A percentile compares a stretch with the other conserved stretches of the same genome.
Evolutionary conservation across 169 alveolate genomes (phyloP).

Genomic region (Cyclospora cayetanensis): DNA sequence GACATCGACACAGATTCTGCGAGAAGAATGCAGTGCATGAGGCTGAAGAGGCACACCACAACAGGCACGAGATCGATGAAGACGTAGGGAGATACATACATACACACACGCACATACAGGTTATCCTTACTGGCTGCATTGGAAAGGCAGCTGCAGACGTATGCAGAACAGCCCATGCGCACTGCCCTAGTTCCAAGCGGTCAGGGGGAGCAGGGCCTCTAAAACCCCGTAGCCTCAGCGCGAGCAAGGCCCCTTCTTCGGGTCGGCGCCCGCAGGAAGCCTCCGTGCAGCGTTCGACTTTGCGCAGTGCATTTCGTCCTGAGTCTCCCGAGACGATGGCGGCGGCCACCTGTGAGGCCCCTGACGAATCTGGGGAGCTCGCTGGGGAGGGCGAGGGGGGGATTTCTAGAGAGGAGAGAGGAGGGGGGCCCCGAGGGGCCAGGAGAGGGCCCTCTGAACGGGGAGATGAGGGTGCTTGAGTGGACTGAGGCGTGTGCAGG

Average conservation of each 20-base stretch:
- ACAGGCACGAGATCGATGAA: too few species aligned
- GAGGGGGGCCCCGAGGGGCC: not conserved
- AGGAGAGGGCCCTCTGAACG: not conserved
- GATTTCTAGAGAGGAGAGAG: too few species aligned
- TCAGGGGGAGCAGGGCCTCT: not conserved
- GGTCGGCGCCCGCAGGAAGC: not conserved
- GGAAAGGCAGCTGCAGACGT: not conserved
- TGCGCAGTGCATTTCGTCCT: not conserved
- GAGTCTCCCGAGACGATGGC: not conserved
- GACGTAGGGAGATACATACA: too few species aligned
- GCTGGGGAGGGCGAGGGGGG: too few species aligned
- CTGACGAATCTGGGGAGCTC: not conserved
- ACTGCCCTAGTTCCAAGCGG: not conserved
- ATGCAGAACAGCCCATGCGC: not conserved
- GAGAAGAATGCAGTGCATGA: too few species aligned
- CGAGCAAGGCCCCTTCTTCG: not conserved
- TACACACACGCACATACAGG: too few species aligned
- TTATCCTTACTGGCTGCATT: not conserved
- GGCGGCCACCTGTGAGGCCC: not conserved
- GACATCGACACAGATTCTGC: too few species aligned
- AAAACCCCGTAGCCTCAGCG: not conserved
- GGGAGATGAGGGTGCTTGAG: not conserved
- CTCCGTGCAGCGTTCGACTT: not conserved
- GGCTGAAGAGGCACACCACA: too few species aligned
- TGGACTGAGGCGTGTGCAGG: not conserved